Evolutionary conservation across 1,284 basidiomycete genomes (phyloP), one percentile per base, ranked within the genome.

Genomic region (Moesziomyces aphidis): DNA sequence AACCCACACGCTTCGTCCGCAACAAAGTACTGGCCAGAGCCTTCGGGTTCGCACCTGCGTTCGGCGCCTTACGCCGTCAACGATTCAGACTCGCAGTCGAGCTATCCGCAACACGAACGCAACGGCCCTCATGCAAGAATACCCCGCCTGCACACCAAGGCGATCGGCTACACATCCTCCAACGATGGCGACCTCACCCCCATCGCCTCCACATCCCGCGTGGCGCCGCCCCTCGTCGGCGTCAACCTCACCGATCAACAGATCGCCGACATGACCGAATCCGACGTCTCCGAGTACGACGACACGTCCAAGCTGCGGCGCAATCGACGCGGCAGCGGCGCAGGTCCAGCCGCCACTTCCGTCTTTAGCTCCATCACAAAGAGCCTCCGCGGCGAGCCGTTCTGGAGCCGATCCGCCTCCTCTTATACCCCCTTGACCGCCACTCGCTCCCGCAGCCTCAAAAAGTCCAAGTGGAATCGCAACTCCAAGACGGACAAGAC

Each of bases 241-340:
- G 58, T 69, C 68, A 66, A 69, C 39, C 58, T 73, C 43, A 60
- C 51, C 52, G 59, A 76, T 31, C 61, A 63, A 42, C 61, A 64
- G 61, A 68, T 68, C 34, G 59, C 64, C 49, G 76, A 76, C 42
- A 61, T 76, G 62, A 70, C 74, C n/a, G 77, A 78, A 54, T 74
- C 71, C 45, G 74, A 74, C 44, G 55, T 64, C 13, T 75, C 73
- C 22, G 76, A 78, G 31, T 73, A 72, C 49, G 76, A 78, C 53
- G 69, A 76, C 23, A 66, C 26, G n/a, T 55, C 57, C 36, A 68
- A 61, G 61, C 42, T 65, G 54, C 60, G 67, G 61, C 69, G 55
- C 17, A 50, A 51, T 9, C 31, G 58, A 54, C 54, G 70, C 22
- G 64, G 63, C 24, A 56, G 61, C 60, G 53, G 50, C 5, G 45